These are phyloP conservation scores for Aspergillus melleus DNA, from an alignment of 2,329 filamentous ascomycete species.

Conservation along the genomic window DNA sequence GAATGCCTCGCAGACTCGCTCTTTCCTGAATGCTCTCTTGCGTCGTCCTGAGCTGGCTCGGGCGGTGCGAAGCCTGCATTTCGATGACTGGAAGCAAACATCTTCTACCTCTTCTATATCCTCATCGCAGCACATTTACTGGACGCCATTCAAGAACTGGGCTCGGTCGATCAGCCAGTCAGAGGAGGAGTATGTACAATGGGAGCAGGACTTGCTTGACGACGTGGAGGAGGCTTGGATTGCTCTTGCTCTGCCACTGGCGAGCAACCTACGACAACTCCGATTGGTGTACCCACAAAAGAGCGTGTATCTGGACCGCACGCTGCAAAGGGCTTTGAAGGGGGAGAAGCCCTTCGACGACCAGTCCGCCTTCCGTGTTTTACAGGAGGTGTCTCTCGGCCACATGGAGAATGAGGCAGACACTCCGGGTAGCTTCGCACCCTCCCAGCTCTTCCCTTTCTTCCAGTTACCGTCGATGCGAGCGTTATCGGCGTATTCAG, in stretches of 20 bases:
- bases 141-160: conserved; percentile 9
- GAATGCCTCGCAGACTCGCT: conserved; percentile 17
- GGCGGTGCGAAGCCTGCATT: conserved; percentile 24
- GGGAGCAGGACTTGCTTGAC: conserved; percentile 22
- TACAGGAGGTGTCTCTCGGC: conserved; percentile 22
- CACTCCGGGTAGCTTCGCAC: conserved; percentile 9
- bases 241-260: conserved; percentile 26
- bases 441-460: conserved; percentile 25
- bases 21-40: conserved; percentile 23
- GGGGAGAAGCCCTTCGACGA: conserved; percentile 19
- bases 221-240: conserved; percentile 29
- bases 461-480: conserved; percentile 27
- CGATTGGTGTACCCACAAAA: conserved; percentile 21
- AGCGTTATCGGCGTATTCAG: conserved; percentile 23
- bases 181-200: conserved; percentile 20
- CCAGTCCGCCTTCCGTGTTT: conserved; percentile 17
- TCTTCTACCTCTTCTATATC: not conserved
- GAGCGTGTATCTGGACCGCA: conserved; percentile 22
- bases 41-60: conserved; percentile 23
- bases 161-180: conserved; percentile 17
- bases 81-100: conserved; percentile 21
- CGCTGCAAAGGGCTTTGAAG: conserved; percentile 21
- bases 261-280: conserved; percentile 24
- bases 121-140: conserved; percentile 6
- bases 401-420: conserved; percentile 10